Base-by-base conservation (phyloP, 140 eudicot genomes). In the Stevia rebaudiana region DNA sequence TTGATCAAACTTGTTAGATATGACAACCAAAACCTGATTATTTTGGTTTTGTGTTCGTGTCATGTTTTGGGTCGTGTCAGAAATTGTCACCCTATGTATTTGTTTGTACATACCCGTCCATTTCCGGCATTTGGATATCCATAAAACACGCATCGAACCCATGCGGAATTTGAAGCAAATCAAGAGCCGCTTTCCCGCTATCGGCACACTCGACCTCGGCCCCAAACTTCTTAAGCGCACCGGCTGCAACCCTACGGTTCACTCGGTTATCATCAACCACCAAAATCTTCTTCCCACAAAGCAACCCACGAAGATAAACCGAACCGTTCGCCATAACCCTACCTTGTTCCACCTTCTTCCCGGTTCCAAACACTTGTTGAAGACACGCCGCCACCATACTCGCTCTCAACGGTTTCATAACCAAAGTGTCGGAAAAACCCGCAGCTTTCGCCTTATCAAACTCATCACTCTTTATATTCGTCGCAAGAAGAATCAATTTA, bases 21-120 rank as follows among this genome's bases (percentile, higher is more conserved):
- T n/a, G n/a, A n/a, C n/a, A n/a, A n/a, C n/a, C n/a, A n/a, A n/a
- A n/a, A n/a, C n/a, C n/a, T n/a, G n/a, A n/a, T n/a, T n/a, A n/a
- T n/a, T n/a, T n/a, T n/a, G n/a, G n/a, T n/a, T n/a, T n/a, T n/a
- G n/a, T n/a, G n/a, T n/a, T n/a, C n/a, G n/a, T n/a, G n/a, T n/a
- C n/a, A n/a, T n/a, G n/a, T n/a, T n/a, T n/a, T n/a, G n/a, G n/a
- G n/a, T n/a, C n/a, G n/a, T n/a, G n/a, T n/a, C n/a, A n/a, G n/a
- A n/a, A n/a, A n/a, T n/a, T n/a, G n/a, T n/a, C n/a, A n/a, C n/a
- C n/a, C n/a, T n/a, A n/a, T n/a, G n/a, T n/a, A n/a, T n/a, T n/a
- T n/a, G n/a, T n/a, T n/a, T n/a, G n/a, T n/a, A n/a, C n/a, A n/a
- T 78, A 89, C 97, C 97, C 97, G 58, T 89, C 97, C 97, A 89